Percentiles rank a stretch among this genome's conserved stretches.
phyloP scores from a whole-genome alignment of 495 filamentous ascomycete genomes.

The Talaromyces borbonicus region DNA sequence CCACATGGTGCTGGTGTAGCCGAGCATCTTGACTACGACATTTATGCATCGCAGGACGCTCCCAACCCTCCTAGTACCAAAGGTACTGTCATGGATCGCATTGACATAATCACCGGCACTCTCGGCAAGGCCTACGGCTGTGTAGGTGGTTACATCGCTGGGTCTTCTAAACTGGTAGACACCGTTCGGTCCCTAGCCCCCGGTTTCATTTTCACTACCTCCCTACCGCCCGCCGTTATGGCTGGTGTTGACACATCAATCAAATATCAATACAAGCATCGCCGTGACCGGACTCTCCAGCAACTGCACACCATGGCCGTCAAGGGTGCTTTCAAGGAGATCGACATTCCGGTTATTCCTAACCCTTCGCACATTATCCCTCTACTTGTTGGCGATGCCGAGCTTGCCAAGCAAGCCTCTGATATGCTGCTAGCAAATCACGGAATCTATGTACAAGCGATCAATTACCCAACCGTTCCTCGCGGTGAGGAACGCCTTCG shows the following conservation, averaged over 20 bases:
- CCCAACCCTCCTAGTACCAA: slow-evolving; percentile 48
- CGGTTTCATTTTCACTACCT: slow-evolving; percentile 98
- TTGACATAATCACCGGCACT: slow-evolving; percentile 96
- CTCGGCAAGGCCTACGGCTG: slow-evolving; percentile 97
- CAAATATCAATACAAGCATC: slow-evolving; percentile 74
- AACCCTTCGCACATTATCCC: slow-evolving; percentile 96
- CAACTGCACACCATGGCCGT: slow-evolving; percentile 92
- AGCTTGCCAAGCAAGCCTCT: slow-evolving; percentile 81
- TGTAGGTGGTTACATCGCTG: slow-evolving; percentile 95
- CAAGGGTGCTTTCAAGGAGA: slow-evolving; percentile 63
- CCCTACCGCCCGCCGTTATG: slow-evolving; percentile 92
- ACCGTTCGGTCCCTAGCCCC: slow-evolving; percentile 93
- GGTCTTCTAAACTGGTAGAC: slow-evolving; percentile 79
- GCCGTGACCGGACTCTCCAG: slow-evolving; percentile 79
- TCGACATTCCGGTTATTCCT: slow-evolving; percentile 93
- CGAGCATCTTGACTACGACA: slow-evolving; percentile 89
- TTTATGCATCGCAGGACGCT: slow-evolving; percentile 43
- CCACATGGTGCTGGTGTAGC: slow-evolving; percentile 93
- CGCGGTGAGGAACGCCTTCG: slow-evolving; percentile 91
- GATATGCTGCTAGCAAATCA: slow-evolving; percentile 81
- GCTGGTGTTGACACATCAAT: slow-evolving; percentile 87
- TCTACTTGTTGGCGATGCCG: slow-evolving; percentile 86
- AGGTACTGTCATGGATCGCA: slow-evolving; percentile 87
- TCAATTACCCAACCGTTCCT: slow-evolving; percentile 98
- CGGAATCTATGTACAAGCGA: slow-evolving; percentile 93